Evolutionary conservation across 2,329 filamentous ascomycete genomes (phyloP), one percentile per base, ranked within the genome.

Genomic region (Penicillium thymicola): DNA sequence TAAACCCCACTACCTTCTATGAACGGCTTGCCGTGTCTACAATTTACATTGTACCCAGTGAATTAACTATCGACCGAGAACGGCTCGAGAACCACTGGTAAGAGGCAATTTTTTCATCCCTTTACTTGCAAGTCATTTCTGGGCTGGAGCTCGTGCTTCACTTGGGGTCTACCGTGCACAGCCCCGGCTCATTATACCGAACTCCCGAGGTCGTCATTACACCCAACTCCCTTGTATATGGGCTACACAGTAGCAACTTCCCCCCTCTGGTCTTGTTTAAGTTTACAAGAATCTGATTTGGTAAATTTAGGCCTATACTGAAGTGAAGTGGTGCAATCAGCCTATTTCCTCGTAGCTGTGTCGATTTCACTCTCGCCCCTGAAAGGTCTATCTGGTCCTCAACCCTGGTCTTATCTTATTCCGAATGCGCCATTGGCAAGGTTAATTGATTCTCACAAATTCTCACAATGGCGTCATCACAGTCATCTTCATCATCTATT

Each of bases 401-500:
- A 21, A 6, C 30, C 32, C 45, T 18, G n/a, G 30, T 37, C 37
- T 16, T 42, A 55, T 51, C 38, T 28, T n/a, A n/a, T 4, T 21
- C 37, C 28, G 46, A 23, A 43, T 43, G 52, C 30, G 37, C 37
- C 45, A 55, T 51, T 38, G 21, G 5, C 32, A 37, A 28, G 56
- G 34, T 42, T 48, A 23, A 58, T 51, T 51, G 42, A 37, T 41
- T 30, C 18, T 36, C 36, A 38, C n/a, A 38, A 9, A 37, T 41
- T 40, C 18, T 36, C 21, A 59, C 27, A 47, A 73, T 73, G 71
- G 69, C 70, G 55, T 70, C 63, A 54, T 69, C 69, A 4, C 61
- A 67, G 41, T 71, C 72, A 6, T 73, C 67, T 14, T 66, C 65
- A 11, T 56, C 54, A 6, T 68, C 68, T 36, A 62, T 62, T 37